phyloP scores from a whole-genome alignment of 495 filamentous ascomycete species.

The Penicillium mononematosum region DNA sequence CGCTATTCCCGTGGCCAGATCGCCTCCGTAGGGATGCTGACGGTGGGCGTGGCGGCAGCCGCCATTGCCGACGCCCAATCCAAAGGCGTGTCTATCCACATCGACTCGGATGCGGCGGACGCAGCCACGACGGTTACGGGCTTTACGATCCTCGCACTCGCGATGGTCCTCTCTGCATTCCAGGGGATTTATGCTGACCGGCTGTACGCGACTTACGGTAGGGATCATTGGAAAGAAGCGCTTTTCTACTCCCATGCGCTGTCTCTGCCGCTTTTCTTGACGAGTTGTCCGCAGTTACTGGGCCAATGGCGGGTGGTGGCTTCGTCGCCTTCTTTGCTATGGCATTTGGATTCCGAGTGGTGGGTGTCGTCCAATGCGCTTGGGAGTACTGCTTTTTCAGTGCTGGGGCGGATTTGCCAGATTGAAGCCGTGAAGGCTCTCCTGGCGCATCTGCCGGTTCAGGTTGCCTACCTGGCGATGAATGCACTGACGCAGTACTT shows the following conservation, averaged over 20 bases:
- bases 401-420: constrained; percentile 15
- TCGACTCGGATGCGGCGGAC: constrained; percentile 16
- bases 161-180: constrained; percentile 85
- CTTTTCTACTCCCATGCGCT: constrained; percentile 89
- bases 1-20: constrained; percentile 78
- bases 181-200: constrained; percentile 94
- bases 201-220: constrained; percentile 79
- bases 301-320: constrained; percentile 50
- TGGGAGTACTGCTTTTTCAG: constrained; percentile 7
- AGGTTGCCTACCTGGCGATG: constrained; percentile 67
- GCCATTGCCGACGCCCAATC: constrained; percentile 84
- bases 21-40: constrained; percentile 74
- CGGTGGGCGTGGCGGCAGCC: constrained; percentile 77
- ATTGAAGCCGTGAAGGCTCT: constrained; percentile 16
- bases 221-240: constrained; percentile 87
- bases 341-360: constrained; percentile 7
- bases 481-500: constrained; percentile 92
- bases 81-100: constrained; percentile 57
- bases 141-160: constrained; percentile 78
- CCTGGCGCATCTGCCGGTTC: constrained; percentile 58
- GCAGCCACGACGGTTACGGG: constrained; percentile 62
- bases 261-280: constrained; percentile 66
- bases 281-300: constrained; percentile 44
- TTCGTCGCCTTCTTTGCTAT: constrained; percentile 43
- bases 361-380: constrained; percentile 6